Percentiles rank a stretch among this genome's conserved stretches.
These are phyloP conservation scores for Houttuynia cordata DNA, from an alignment of 164 flowering plant species.

Conservation along the genomic window DNA sequence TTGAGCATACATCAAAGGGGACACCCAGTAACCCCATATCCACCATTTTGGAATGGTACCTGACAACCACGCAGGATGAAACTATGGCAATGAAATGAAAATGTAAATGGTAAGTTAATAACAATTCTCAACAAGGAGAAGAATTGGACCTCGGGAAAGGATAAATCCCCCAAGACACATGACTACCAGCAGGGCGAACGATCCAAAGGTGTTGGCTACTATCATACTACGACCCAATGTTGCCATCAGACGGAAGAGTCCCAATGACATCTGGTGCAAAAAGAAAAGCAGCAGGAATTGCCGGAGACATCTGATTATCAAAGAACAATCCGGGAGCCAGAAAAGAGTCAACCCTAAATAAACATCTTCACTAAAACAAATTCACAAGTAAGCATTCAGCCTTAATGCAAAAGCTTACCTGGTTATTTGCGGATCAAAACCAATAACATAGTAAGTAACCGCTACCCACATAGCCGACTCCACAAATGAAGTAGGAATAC, in stretches of 20 bases:
- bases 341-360: not conserved
- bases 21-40: slow-evolving; percentile 98
- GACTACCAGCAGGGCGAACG: slow-evolving; percentile 89
- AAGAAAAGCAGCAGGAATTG: slow-evolving; percentile 74
- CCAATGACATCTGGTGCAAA: slow-evolving; percentile 87
- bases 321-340: too few relatives aligned
- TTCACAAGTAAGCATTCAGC: not conserved
- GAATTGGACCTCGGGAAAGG: slow-evolving; percentile 61
- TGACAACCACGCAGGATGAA: slow-evolving; percentile 19
- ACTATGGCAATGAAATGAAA: slow-evolving; percentile 3
- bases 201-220: slow-evolving; percentile 95
- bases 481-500: slow-evolving; percentile 76
- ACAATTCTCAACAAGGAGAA: not conserved
- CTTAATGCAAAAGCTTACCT: slow-evolving; percentile 31
- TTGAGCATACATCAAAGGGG: slow-evolving; percentile 95
- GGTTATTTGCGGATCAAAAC: slow-evolving; percentile 73
- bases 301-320: slow-evolving; percentile 48
- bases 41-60: slow-evolving; percentile 89
- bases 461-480: slow-evolving; percentile 93
- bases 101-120: not conserved
- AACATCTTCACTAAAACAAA: not conserved
- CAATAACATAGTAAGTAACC: slow-evolving; percentile 82
- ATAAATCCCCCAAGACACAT: slow-evolving; percentile 95
- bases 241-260: slow-evolving; percentile 84
- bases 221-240: slow-evolving; percentile 90